Evolutionary conservation across 768 basidiomycete species (phyloP), one percentile per base, ranked within the genome.

Genomic region (Boletales sp.): DNA sequence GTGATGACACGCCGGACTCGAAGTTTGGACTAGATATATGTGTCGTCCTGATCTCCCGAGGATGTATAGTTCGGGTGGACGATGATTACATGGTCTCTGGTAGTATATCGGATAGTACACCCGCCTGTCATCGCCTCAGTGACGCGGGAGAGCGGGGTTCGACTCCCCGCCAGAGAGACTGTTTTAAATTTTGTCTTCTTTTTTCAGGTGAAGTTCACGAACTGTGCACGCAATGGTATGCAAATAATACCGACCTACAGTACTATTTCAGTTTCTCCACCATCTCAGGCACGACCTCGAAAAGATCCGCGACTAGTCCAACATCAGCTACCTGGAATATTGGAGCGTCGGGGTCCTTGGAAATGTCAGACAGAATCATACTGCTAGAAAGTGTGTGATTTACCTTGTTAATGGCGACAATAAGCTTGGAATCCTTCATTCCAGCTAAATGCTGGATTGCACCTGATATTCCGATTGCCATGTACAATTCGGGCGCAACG

Each of bases 341-440:
- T 1, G 97, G 97, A 9, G 97, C 97, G 61, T 99, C 97, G 37
- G 92, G 80, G 65, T 97, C 95, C 91, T 94, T 58, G 17, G 55
- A 47, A 52, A 49, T 18, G 50, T 64, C n/a, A 65, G 49, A 46
- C 45, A 43, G 31, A 8, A 27, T 14, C 13, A 41, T 17, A 8
- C 38, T 24, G 21, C 12, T 5, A 40, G 15, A 47, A 19, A 19
- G 17, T 49, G 31, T n/a, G 42, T 3, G 19, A 49, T 27, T 45
- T 54, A 84, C 94, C 82, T 99, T 99, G 76, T 99, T 99, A 54
- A 99, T 80, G 5, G 97, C 97, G 30, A 97, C 95, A 53, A 99
- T 99, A 55, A 97, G 76, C 74, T 98, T 99, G 11, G 91, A 94
- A 62, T 97, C 97, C 68, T 99, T 99, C 97, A 98, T 99, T 9